A percentile compares a stretch with the other conserved stretches of the same genome.
Conservation (phyloP, 805 yeast genomes). For the Hanseniaspora jakobsenii region DNA sequence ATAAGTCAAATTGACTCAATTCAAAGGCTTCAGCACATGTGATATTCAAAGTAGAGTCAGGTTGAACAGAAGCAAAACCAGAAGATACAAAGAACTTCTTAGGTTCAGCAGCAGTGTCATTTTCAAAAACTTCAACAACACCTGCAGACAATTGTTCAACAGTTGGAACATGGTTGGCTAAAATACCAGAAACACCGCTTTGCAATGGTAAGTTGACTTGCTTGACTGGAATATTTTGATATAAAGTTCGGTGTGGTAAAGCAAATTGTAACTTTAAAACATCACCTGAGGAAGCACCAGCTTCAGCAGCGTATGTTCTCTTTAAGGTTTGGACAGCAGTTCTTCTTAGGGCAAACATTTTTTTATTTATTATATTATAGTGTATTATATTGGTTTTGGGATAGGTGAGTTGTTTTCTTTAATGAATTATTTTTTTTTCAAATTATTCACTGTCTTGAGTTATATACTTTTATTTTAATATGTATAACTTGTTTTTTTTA, state of each 20-base stretch:
- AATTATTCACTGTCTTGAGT: too few relatives aligned
- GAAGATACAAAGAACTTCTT: constrained; percentile 85
- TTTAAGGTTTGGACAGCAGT: constrained; percentile 32
- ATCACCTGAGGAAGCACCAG: constrained; percentile 53
- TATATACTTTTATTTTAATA: too few relatives aligned
- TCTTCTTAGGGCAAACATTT: constrained; percentile 15
- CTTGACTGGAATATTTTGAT: constrained; percentile 36
- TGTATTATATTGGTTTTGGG: background rate
- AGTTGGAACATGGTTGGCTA: constrained; percentile 95
- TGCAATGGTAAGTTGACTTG: constrained; percentile 94
- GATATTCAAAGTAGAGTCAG: constrained; percentile 80
- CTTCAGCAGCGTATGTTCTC: constrained; percentile 63
- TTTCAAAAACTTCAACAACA: constrained; percentile 79
- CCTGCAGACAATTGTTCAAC: constrained; percentile 96
- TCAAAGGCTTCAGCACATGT: constrained; percentile 94
- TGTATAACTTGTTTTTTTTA: too few relatives aligned
- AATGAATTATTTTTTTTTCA: too few relatives aligned
- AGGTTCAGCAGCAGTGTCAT: constrained; percentile 47
- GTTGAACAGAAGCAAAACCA: constrained; percentile 92
- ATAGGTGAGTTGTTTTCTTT: too few relatives aligned
- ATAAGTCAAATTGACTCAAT: constrained; percentile 71
- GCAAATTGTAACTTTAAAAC: constrained; percentile 79
- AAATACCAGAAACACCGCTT: constrained; percentile 91
- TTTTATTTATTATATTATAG: background rate
- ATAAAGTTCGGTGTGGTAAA: constrained; percentile 69